Percentiles rank a stretch among this genome's conserved stretches.
These are phyloP conservation scores for Aspergillus pseudonomiae DNA, from an alignment of 2,329 filamentous ascomycete species.

Conservation along the genomic window DNA sequence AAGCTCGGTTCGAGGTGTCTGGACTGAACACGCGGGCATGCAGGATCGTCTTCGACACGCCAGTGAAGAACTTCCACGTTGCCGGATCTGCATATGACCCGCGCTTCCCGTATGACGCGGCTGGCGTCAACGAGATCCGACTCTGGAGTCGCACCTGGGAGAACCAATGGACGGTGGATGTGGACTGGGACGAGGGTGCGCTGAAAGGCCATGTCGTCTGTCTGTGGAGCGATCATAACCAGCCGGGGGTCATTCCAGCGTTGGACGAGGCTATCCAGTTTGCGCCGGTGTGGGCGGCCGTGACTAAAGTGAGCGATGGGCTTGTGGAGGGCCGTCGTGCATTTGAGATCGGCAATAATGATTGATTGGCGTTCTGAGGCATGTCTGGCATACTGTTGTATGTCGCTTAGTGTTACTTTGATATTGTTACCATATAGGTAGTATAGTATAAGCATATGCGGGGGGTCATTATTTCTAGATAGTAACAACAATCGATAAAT, in stretches of 20 bases:
- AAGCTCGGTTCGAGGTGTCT: conserved; percentile 66
- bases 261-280: conserved; percentile 78
- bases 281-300: conserved; percentile 76
- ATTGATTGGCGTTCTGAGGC: not conserved
- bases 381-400: not conserved
- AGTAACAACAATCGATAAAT: not conserved
- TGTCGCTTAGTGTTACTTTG: not conserved
- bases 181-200: conserved; percentile 31
- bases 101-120: conserved; percentile 66
- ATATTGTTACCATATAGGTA: not conserved
- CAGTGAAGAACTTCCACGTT: conserved; percentile 67
- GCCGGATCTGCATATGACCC: conserved; percentile 62
- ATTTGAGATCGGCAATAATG: conserved; percentile 54
- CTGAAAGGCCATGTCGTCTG: conserved; percentile 72
- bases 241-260: conserved; percentile 72
- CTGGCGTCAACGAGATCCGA: conserved; percentile 68
- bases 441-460: not conserved
- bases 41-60: conserved; percentile 70
- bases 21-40: conserved; percentile 80
- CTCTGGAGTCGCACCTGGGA: conserved; percentile 85
- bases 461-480: not conserved
- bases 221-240: conserved; percentile 85
- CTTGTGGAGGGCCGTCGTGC: conserved; percentile 78
- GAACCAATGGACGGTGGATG: conserved; percentile 59
- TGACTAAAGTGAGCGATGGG: conserved; percentile 75